Evolutionary conservation across 148 eudicot species (phyloP).

Genomic region (Diospyros lotus): DNA sequence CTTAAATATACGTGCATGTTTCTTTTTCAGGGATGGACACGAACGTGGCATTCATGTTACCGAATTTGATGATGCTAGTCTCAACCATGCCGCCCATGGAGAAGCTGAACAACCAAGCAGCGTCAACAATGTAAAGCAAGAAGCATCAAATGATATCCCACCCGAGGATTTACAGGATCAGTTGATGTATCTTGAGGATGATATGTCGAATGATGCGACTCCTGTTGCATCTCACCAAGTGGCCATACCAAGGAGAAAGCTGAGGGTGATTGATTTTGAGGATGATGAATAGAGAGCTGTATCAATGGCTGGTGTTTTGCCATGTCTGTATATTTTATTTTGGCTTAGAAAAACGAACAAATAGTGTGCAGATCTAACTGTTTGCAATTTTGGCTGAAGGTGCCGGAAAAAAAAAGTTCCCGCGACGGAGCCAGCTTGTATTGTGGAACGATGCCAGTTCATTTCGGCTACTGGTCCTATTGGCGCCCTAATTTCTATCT

Average conservation of each 20-base stretch:
- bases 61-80: slow-evolving; percentile 16
- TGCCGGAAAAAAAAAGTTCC: no score
- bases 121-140: slow-evolving; percentile 10
- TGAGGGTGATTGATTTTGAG: slow-evolving; percentile 58
- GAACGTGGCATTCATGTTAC: slow-evolving; percentile 18
- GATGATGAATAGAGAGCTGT: slow-evolving; percentile 50
- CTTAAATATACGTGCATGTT: background rate
- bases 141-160: slow-evolving; percentile 17
- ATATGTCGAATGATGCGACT: slow-evolving; percentile 27
- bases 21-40: slow-evolving; percentile 29
- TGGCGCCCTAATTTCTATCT: no score
- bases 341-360: background rate
- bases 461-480: no score
- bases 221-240: slow-evolving; percentile 33
- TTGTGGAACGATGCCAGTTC: no score
- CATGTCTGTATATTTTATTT: background rate
- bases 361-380: background rate
- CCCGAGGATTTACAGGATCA: slow-evolving; percentile 36
- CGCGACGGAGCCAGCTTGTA: no score
- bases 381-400: no score
- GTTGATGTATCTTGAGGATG: slow-evolving; percentile 51
- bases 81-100: slow-evolving; percentile 9
- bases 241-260: slow-evolving; percentile 47
- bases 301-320: background rate
- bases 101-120: slow-evolving; percentile 18